Evolutionary conservation across 176 grass and related monocot genomes (phyloP).

Genomic region (Oryza rufipogon): DNA sequence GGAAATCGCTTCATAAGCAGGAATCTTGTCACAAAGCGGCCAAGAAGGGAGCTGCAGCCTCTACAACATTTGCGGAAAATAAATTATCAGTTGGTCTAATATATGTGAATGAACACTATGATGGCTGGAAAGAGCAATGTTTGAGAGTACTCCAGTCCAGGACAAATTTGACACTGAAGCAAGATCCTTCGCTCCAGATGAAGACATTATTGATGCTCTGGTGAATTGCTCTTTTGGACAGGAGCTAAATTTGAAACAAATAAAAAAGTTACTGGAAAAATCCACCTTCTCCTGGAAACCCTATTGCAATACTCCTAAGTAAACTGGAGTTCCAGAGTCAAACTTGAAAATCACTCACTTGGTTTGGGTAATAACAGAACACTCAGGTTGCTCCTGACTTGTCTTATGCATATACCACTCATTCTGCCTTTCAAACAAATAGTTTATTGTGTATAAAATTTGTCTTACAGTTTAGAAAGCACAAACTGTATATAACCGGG

Average conservation of each 20-base stretch:
- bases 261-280: slow-evolving; percentile 61
- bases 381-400: no score
- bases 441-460: no score
- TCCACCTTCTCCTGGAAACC: slow-evolving; percentile 55
- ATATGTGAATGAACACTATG: slow-evolving; percentile 63
- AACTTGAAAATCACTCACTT: no score
- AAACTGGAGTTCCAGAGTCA: slow-evolving; percentile 34
- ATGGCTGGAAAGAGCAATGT: slow-evolving; percentile 77
- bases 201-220: slow-evolving; percentile 60
- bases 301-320: slow-evolving; percentile 50
- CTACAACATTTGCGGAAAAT: slow-evolving; percentile 3
- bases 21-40: slow-evolving; percentile 53
- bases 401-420: no score
- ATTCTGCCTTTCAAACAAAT: no score
- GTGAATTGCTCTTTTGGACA: slow-evolving; percentile 44
- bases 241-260: slow-evolving; percentile 57
- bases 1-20: slow-evolving; percentile 70
- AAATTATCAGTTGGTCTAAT: slow-evolving; percentile 51
- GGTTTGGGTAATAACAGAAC: no score
- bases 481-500: no score
- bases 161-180: slow-evolving; percentile 40
- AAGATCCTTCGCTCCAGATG: slow-evolving; percentile 49
- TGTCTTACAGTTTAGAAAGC: no score
- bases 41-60: slow-evolving; percentile 52
- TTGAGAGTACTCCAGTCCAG: slow-evolving; percentile 43